Conservation (phyloP, 129 eudicot species). For the Flaveria bidentis region DNA sequence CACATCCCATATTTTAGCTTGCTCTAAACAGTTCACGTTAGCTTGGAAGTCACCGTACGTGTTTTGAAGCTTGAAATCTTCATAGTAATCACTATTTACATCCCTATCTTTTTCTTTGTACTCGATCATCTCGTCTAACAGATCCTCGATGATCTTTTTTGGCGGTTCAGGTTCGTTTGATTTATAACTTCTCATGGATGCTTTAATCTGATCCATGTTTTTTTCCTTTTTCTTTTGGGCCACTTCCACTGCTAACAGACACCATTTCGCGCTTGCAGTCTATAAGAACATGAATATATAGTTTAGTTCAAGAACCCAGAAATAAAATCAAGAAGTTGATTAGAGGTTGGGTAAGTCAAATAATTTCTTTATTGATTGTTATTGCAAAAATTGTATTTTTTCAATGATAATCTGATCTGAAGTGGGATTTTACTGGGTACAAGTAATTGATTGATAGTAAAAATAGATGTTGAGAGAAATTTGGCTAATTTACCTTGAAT, state of each 20-base stretch:
- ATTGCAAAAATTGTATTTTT: not conserved
- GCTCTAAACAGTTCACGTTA: conserved; percentile 62
- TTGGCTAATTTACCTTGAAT: too few species aligned
- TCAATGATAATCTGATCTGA: not conserved
- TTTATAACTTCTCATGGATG: not conserved
- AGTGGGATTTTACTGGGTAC: too few species aligned
- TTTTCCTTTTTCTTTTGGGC: conserved; percentile 48
- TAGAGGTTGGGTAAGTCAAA: not conserved
- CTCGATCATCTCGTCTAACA: not conserved
- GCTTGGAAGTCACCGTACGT: conserved; percentile 50
- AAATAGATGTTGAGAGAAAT: too few species aligned
- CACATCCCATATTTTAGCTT: conserved; percentile 76
- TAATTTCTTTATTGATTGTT: too few species aligned
- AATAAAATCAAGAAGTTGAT: not conserved
- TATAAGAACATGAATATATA: conserved; percentile 24
- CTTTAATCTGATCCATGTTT: conserved; percentile 36
- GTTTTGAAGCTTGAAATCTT: conserved; percentile 62
- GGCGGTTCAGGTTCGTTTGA: not conserved
- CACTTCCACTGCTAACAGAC: conserved; percentile 77
- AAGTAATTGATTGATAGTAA: too few species aligned
- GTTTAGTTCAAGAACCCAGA: not conserved
- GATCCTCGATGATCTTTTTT: conserved; percentile 20
- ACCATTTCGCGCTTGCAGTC: conserved; percentile 58
- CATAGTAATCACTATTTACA: conserved; percentile 50
- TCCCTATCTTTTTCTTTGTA: conserved; percentile 45